These are phyloP conservation scores for Chrysopogon serrulatus DNA, from an alignment of 176 grass and related monocot species.

Conservation along the genomic window DNA sequence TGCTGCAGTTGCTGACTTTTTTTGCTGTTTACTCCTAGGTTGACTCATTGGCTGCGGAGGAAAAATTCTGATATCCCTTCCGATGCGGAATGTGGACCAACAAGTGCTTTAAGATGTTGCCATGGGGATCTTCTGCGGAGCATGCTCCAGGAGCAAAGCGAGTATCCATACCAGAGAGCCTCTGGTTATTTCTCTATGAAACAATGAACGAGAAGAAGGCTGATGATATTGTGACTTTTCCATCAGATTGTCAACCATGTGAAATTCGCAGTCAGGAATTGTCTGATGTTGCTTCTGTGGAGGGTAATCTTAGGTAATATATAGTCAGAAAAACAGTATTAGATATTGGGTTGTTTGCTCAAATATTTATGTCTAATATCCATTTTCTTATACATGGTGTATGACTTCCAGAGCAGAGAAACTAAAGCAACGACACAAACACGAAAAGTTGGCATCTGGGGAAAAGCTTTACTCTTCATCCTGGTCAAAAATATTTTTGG, in stretches of 20 bases:
- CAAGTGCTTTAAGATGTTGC: constrained; percentile 63
- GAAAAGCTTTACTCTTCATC: constrained; percentile 60
- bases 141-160: constrained; percentile 78
- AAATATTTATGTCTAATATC: constrained; percentile 12
- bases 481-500: constrained; percentile 74
- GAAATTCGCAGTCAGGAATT: constrained; percentile 67
- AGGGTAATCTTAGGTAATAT: constrained; percentile 82
- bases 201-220: constrained; percentile 25
- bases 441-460: constrained; percentile 82
- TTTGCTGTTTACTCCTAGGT: constrained; percentile 44
- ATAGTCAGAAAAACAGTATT: not conserved
- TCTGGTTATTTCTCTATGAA: constrained; percentile 94
- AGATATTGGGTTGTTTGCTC: constrained; percentile 30
- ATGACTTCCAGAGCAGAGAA: constrained; percentile 66
- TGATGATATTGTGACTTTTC: constrained; percentile 55
- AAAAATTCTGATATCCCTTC: constrained; percentile 69
- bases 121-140: constrained; percentile 86
- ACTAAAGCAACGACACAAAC: constrained; percentile 75
- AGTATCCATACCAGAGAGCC: constrained; percentile 61
- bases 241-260: constrained; percentile 65
- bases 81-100: constrained; percentile 74
- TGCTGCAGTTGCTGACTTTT: not conserved
- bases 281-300: constrained; percentile 78
- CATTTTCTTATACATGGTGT: constrained; percentile 8
- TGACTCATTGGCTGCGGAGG: constrained; percentile 81